Percentiles rank a stretch among this genome's conserved stretches.
phyloP scores from a whole-genome alignment of 192 early-diverging fungal genomes.

The Martensiomyces pterosporus region DNA sequence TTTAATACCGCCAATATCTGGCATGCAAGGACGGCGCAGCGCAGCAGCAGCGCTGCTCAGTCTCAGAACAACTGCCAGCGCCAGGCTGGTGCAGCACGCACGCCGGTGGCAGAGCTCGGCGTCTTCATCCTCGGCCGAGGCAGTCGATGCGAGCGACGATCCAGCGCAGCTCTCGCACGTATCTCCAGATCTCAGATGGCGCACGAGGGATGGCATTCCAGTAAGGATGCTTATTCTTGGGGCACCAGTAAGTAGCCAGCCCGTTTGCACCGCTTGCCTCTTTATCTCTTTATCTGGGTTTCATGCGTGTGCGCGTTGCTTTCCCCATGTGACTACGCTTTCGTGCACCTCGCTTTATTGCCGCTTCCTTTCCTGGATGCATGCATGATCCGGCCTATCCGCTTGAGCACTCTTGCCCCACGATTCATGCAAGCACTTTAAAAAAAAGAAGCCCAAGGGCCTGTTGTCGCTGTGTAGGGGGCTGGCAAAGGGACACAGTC shows the following conservation, averaged over 20 bases:
- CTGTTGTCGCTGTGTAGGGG: slow-evolving; percentile 48
- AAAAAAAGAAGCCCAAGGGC: too few species aligned
- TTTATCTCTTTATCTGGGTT: slow-evolving; percentile 7
- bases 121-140: slow-evolving; percentile 7
- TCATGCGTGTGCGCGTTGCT: not conserved
- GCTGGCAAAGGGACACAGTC: slow-evolving; percentile 92
- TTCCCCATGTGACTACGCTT: slow-evolving; percentile 3
- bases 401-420: too few species aligned
- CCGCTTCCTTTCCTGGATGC: slow-evolving; percentile 3
- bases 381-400: not conserved
- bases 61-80: too few species aligned
- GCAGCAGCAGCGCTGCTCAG: too few species aligned
- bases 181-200: slow-evolving; percentile 13
- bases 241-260: slow-evolving; percentile 72
- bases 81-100: too few species aligned
- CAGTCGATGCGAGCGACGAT: not conserved
- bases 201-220: slow-evolving; percentile 41
- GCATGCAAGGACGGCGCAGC: too few species aligned
- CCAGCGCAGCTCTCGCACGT: not conserved
- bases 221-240: slow-evolving; percentile 68
- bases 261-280: too few species aligned
- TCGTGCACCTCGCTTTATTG: too few species aligned
- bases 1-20: too few species aligned
- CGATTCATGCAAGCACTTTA: too few species aligned
- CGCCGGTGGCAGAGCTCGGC: slow-evolving; percentile 20